Base-by-base conservation (phyloP, 1,284 basidiomycete species). In the Fomitopsis betulina region DNA sequence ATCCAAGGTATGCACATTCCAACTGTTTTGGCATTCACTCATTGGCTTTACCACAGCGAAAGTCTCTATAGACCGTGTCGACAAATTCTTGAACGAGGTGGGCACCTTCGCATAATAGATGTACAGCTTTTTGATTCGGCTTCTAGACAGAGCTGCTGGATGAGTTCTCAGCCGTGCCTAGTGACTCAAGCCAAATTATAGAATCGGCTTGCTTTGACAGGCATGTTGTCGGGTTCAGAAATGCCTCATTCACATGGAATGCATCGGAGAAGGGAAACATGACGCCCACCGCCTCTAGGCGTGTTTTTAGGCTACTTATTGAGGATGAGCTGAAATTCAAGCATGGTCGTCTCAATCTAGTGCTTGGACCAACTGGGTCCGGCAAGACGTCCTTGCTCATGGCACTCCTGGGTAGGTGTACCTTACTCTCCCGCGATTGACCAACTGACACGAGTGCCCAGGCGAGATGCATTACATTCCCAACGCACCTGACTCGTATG, bases 391-490 rank as follows among this genome's bases (percentile, higher is more conserved):
- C 75, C 6, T 55, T 81, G 37, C 66, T 81, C 13, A 77, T 83
- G 76, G 83, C 82, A 2, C 68, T 85, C 7, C 71, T 84, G 1
- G 82, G 82, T 62, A 21, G 25, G 43, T 27, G 32, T 33, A 12
- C 32, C 32, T 33, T 33, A 5, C 32, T 5, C 32, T 6, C 12
- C 32, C 6, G 32, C 12, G 5, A 5, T 33, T 33, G 32, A 33
- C 32, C 12, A 5, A 33, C 32, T 33, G n/a, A n/a, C n/a, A n/a
- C n/a, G n/a, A n/a, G 5, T 12, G 32, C 12, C 35, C 2, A 37
- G 35, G 80, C 19, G 82, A 86, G 64, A 81, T 86, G 84, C 83
- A 86, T 64, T 85, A 81, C 63, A 68, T 79, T 15, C 77, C 82
- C 7, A 68, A 73, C 8, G 75, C 76, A 7, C 75, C 80, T 12